Conservation (phyloP, 78 protist species). For the Dictyostelium brefeldianum region DNA sequence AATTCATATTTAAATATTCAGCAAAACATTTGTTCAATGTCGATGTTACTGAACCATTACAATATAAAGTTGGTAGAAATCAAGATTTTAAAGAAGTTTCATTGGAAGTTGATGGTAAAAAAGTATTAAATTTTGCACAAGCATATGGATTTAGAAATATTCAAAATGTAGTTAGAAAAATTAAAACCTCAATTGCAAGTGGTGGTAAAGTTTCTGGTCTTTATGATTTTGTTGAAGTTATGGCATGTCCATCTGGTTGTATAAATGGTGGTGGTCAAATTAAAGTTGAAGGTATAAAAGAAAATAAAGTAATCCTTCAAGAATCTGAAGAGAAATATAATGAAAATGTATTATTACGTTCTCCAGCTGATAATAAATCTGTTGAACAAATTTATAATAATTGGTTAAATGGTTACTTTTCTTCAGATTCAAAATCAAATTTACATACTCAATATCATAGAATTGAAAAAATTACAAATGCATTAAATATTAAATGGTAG, state of each 20-base stretch:
- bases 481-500: constrained; percentile 82
- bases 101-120: constrained; percentile 73
- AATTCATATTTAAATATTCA: constrained; percentile 82
- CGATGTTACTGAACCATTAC: constrained; percentile 16
- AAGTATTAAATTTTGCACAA: constrained; percentile 69
- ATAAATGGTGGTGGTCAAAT: constrained; percentile 88
- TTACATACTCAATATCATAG: constrained; percentile 84
- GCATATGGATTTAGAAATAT: constrained; percentile 97
- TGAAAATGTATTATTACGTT: background rate
- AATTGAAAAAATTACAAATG: constrained; percentile 73
- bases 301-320: constrained; percentile 31
- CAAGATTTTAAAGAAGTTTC: constrained; percentile 62
- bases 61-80: constrained; percentile 76
- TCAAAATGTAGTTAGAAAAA: constrained; percentile 92
- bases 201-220: background rate
- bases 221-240: constrained; percentile 79
- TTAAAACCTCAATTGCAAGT: constrained; percentile 46
- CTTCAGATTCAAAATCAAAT: constrained; percentile 52
- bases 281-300: constrained; percentile 28
- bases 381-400: constrained; percentile 29
- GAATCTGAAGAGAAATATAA: constrained; percentile 53
- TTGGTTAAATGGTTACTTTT: constrained; percentile 80
- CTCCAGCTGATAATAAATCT: constrained; percentile 16
- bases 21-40: constrained; percentile 87
- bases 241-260: constrained; percentile 88